Base-by-base conservation (phyloP, 139 green algal species). In the Ettlia oleoabundans region DNA sequence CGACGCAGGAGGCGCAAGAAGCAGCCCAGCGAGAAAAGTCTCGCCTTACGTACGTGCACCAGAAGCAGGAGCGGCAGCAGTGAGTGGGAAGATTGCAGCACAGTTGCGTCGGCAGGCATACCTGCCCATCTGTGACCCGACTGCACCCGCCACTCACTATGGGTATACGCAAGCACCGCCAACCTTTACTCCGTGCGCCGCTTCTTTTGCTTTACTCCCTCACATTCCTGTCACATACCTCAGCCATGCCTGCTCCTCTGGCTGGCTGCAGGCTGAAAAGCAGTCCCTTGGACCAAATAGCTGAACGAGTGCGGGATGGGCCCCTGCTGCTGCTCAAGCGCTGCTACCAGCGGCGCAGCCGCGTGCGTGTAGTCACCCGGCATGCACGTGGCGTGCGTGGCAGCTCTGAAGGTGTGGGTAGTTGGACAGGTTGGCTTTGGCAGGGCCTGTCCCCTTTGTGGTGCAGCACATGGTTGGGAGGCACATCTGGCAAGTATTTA, bases 321-420 rank as follows among this genome's bases (percentile, higher is more conserved):
- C 90, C 90, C 1, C 86, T 94, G 35, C 52, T 81, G 43, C 68
- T 87, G 76, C 82, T 93, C 38, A 72, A 76, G 32, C 62, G n/a
- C 15, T 84, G 63, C 52, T 86, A 74, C 40, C 43, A 69, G 78
- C 61, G 40, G 5, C 75, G 81, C 0, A 30, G 37, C 2, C 71
- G 52, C 0, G 90, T 96, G 70, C 67, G 86, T 35, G 92, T 96
- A 2, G 85, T 91, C 35, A 97, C 93, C 1, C 80, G 93, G 0
- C 93, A 97, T 76, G 85, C 83, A 0, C 63, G 68, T 1, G 93
- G 93, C 24, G 85, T 95, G 19, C 81, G 93, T 0, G 93, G 93
- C 53, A 61, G 73, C 9, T 86, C 89, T 5, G 80, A 72, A 51
- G 86, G 85, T 85, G 42, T 18, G 22, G 0, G n/a, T n/a, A n/a